phyloP scores from a whole-genome alignment of 2,329 filamentous ascomycete genomes.

The Xylaria sp. region DNA sequence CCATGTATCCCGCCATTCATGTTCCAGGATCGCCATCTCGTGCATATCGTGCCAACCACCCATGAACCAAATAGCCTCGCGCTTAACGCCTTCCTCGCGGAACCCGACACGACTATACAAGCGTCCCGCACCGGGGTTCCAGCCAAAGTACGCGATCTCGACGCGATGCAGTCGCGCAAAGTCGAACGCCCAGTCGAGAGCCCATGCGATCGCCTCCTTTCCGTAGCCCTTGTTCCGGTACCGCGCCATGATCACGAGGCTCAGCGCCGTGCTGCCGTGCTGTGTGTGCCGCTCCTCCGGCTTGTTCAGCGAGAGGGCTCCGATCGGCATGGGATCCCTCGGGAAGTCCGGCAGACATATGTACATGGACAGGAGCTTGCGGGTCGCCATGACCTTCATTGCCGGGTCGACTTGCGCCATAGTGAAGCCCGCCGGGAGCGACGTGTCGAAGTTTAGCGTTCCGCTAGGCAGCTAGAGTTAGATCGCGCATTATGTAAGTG shows the following conservation, averaged over 20 bases:
- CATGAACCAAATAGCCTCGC: constrained; percentile 35
- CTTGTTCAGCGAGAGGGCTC: constrained; percentile 22
- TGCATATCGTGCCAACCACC: constrained; percentile 34
- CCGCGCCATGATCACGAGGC: constrained; percentile 3
- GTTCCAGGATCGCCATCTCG: constrained; percentile 35
- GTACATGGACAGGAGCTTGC: constrained; percentile 34
- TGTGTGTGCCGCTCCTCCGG: constrained; percentile 17
- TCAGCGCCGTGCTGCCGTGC: constrained; percentile 23
- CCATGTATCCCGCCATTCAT: constrained; percentile 32
- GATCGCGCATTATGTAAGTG: background rate
- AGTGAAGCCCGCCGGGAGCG: constrained; percentile 18
- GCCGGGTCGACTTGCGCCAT: background rate
- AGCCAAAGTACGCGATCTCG: constrained; percentile 25
- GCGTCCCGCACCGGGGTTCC: constrained; percentile 32
- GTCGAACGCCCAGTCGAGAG: constrained; percentile 36
- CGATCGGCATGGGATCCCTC: constrained; percentile 12
- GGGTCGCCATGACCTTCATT: background rate
- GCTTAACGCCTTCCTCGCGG: constrained; percentile 29
- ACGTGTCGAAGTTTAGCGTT: constrained; percentile 22
- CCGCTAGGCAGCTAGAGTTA: constrained; percentile 25
- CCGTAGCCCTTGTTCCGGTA: constrained; percentile 34
- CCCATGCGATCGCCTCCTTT: constrained; percentile 31
- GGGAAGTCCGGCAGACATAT: constrained; percentile 16
- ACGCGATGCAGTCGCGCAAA: constrained; percentile 36
- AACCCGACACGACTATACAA: constrained; percentile 33